These are phyloP conservation scores for Vigna radiata DNA, from an alignment of 306 rosid genomes.

Conservation along the genomic window DNA sequence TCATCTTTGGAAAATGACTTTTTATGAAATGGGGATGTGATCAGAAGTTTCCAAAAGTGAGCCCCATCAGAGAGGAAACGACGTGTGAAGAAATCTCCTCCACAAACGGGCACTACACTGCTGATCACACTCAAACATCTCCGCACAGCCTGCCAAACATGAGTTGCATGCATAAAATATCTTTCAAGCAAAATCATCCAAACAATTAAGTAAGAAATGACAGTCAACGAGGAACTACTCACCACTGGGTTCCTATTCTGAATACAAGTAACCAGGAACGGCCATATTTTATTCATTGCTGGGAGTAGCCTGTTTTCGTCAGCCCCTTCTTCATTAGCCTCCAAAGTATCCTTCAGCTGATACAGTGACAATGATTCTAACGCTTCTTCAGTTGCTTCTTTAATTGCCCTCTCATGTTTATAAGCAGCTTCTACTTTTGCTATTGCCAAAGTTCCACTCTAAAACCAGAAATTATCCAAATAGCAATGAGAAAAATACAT, in stretches of 20 bases:
- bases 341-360: conserved; percentile 72
- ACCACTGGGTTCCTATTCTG: conserved; percentile 83
- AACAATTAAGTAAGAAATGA: conserved; percentile 5
- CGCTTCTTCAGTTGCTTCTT: conserved; percentile 73
- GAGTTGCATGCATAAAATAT: conserved; percentile 20
- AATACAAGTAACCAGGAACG: conserved; percentile 78
- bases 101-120: conserved; percentile 67
- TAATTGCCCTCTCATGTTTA: conserved; percentile 69
- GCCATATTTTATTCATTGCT: conserved; percentile 96
- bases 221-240: conserved; percentile 42
- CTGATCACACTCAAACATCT: conserved; percentile 71
- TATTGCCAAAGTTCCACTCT: conserved; percentile 66
- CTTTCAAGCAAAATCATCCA: conserved; percentile 2
- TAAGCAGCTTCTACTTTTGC: conserved; percentile 86
- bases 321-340: conserved; percentile 66
- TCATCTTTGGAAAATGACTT: conserved; percentile 60
- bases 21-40: conserved; percentile 69
- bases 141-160: conserved; percentile 64
- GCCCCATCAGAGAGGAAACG: conserved; percentile 77
- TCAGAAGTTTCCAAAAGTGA: conserved; percentile 85
- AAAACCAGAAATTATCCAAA: conserved; percentile 42
- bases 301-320: conserved; percentile 96
- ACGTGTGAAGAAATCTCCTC: conserved; percentile 91
- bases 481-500: conserved; percentile 12
- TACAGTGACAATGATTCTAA: conserved; percentile 58